Evolutionary conservation across 2,329 filamentous ascomycete species (phyloP).

Genomic region (Claviceps sp.): DNA sequence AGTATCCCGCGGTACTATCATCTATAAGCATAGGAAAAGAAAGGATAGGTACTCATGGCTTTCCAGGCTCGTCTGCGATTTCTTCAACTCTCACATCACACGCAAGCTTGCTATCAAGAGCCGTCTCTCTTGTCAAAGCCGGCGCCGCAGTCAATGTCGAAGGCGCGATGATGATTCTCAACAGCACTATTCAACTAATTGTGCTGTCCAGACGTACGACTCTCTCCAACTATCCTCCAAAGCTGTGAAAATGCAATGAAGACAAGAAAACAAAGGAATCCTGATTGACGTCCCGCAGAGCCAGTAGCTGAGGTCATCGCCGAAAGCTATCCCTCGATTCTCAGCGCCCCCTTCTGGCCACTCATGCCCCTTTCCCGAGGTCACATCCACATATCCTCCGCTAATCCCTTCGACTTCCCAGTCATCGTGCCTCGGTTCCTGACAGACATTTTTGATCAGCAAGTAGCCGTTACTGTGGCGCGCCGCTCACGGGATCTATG

Average conservation of each 20-base stretch:
- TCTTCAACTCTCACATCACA: conserved; percentile 1
- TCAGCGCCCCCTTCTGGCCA: conserved; percentile 12
- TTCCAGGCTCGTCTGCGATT: conserved; percentile 1
- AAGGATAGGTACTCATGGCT: background rate
- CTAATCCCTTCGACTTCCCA: conserved; percentile 9
- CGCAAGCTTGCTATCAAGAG: conserved; percentile 6
- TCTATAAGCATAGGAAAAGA: too few species aligned
- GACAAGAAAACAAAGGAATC: background rate
- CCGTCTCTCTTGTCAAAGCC: conserved; percentile 9
- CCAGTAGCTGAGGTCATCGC: conserved; percentile 11
- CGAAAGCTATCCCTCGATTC: conserved; percentile 6
- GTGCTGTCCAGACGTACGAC: conserved; percentile 2
- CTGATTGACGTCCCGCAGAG: conserved; percentile 5
- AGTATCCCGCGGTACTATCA: background rate
- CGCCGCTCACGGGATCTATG: conserved; percentile 8
- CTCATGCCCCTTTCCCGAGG: conserved; percentile 12
- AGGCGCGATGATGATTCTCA: conserved; percentile 10
- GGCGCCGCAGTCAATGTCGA: conserved; percentile 10
- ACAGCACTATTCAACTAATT: conserved; percentile 11
- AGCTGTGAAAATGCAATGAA: background rate
- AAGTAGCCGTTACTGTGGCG: conserved; percentile 9
- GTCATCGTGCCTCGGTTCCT: conserved; percentile 11
- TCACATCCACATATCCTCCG: conserved; percentile 11
- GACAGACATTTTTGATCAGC: conserved; percentile 11
- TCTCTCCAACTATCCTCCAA: background rate